A percentile compares a stretch with the other conserved stretches of the same genome.
Evolutionary conservation across 257 asterid genomes (phyloP).

Genomic region (Echium plantagineum): DNA sequence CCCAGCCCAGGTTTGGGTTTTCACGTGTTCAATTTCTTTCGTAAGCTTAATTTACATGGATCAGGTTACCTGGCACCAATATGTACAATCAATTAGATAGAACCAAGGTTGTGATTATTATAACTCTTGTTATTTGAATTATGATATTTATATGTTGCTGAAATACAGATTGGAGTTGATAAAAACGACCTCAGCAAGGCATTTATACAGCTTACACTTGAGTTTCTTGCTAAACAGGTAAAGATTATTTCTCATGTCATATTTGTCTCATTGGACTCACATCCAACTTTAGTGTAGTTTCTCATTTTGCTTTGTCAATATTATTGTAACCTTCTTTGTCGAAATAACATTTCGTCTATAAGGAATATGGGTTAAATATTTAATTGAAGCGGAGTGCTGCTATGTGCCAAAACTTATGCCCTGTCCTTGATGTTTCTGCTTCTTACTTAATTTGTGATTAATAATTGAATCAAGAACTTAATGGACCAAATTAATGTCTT

Average conservation of each 20-base stretch:
- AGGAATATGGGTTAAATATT: too few species aligned
- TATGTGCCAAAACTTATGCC: background rate
- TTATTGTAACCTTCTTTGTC: too few species aligned
- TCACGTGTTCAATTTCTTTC: too few species aligned
- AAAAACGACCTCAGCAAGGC: conserved; percentile 57
- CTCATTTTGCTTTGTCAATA: background rate
- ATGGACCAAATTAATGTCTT: background rate
- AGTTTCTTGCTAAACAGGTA: conserved; percentile 89
- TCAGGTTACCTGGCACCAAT: background rate
- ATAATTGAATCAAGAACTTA: background rate
- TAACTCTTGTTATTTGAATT: conserved; percentile 10
- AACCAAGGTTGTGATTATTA: background rate
- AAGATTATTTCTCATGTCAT: background rate
- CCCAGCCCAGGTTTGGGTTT: too few species aligned
- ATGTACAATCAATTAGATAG: background rate
- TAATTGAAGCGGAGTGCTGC: background rate
- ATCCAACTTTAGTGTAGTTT: background rate
- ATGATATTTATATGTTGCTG: conserved; percentile 5
- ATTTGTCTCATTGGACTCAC: too few species aligned
- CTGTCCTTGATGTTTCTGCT: background rate
- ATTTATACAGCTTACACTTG: conserved; percentile 78
- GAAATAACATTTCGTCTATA: too few species aligned
- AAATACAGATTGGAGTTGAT: conserved; percentile 79
- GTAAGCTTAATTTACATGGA: too few species aligned
- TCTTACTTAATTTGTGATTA: too few species aligned